Evolutionary conservation across 1,284 basidiomycete species (phyloP).

Genomic region (Fistulinella staudtii): DNA sequence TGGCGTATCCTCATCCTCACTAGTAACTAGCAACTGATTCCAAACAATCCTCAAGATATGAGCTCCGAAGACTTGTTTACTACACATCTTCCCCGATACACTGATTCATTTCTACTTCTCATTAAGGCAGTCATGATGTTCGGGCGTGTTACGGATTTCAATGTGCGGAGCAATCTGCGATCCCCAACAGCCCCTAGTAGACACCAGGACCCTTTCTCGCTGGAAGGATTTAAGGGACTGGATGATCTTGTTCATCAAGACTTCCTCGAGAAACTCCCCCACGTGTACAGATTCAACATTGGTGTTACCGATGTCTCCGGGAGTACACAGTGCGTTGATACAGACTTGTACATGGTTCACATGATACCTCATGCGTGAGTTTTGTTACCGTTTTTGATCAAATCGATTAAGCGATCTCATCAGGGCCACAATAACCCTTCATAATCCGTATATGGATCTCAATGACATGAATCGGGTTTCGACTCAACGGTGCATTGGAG

Average conservation of each 20-base stretch:
- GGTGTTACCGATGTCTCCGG: constrained; percentile 52
- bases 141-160: constrained; percentile 77
- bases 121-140: constrained; percentile 80
- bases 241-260: constrained; percentile 62
- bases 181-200: constrained; percentile 56
- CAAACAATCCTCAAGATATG: constrained; percentile 70
- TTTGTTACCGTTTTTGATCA: constrained; percentile 4
- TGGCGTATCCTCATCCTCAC: constrained; percentile 8
- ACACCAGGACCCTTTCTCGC: constrained; percentile 61
- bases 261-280: constrained; percentile 67
- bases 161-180: constrained; percentile 66
- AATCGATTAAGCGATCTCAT: constrained; percentile 6
- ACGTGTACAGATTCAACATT: constrained; percentile 56
- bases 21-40: constrained; percentile 45
- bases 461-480: constrained; percentile 59
- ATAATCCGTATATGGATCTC: constrained; percentile 77
- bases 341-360: constrained; percentile 80
- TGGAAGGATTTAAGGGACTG: constrained; percentile 61
- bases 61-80: constrained; percentile 59
- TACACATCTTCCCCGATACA: constrained; percentile 67
- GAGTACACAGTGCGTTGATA: constrained; percentile 59
- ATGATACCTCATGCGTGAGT: constrained; percentile 75
- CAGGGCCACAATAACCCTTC: constrained; percentile 80
- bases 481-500: constrained; percentile 65
- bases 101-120: constrained; percentile 72